Evolutionary conservation across 108 stramenopile species (phyloP).

Genomic region (Skeletonema menzelii): DNA sequence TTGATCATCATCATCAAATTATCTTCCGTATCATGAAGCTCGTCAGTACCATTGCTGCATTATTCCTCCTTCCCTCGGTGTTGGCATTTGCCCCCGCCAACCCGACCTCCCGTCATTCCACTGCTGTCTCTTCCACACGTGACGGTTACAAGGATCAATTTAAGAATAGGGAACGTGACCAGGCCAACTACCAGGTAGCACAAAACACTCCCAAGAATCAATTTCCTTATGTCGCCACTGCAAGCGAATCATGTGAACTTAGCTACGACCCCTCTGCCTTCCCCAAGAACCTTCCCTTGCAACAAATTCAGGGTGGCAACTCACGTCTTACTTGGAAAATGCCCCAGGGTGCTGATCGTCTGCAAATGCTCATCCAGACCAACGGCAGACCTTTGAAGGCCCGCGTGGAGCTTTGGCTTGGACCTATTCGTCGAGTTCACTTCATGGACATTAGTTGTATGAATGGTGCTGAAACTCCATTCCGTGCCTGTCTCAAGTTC

Average conservation of each 20-base stretch:
- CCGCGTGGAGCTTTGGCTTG: constrained; percentile 68
- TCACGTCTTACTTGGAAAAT: constrained; percentile 69
- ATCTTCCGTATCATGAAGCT: background rate
- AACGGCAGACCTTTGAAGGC: constrained; percentile 74
- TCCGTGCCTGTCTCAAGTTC: constrained; percentile 69
- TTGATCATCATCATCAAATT: background rate
- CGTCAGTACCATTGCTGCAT: background rate
- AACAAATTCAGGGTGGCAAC: constrained; percentile 66
- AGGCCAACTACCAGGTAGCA: constrained; percentile 13
- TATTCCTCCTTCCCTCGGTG: constrained; percentile 5
- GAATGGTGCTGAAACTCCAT: constrained; percentile 62
- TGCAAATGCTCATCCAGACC: constrained; percentile 54
- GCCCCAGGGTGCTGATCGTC: constrained; percentile 58
- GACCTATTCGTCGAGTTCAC: constrained; percentile 68
- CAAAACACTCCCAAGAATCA: constrained; percentile 22
- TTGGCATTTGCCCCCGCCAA: background rate
- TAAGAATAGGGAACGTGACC: constrained; percentile 23
- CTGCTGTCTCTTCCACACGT: background rate
- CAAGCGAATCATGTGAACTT: constrained; percentile 23
- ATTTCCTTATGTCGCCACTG: constrained; percentile 32
- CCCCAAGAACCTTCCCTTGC: constrained; percentile 59
- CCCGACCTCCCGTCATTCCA: background rate
- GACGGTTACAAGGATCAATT: constrained; percentile 2
- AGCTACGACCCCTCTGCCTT: constrained; percentile 49
- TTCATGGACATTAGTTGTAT: constrained; percentile 58